Evolutionary conservation across 768 basidiomycete species (phyloP).

Genomic region (Mycena capillaripes): DNA sequence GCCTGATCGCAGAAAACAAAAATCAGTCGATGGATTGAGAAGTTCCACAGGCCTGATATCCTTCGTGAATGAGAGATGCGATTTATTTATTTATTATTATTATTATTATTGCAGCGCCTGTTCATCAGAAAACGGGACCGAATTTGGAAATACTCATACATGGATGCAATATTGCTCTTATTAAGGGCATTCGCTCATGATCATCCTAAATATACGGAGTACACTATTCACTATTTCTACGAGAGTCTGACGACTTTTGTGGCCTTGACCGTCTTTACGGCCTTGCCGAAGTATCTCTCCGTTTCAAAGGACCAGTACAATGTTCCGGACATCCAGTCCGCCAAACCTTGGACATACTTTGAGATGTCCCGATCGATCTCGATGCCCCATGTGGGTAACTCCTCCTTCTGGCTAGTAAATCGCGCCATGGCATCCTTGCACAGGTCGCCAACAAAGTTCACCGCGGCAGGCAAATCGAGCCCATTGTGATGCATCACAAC

Average conservation of each 20-base stretch:
- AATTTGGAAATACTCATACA: too few relatives aligned
- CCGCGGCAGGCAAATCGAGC: neutral
- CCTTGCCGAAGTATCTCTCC: neutral
- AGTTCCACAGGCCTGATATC: too few relatives aligned
- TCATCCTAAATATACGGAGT: too few relatives aligned
- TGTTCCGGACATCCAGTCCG: neutral
- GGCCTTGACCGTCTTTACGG: neutral
- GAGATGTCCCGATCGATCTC: neutral
- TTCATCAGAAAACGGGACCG: too few relatives aligned
- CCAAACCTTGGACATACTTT: neutral
- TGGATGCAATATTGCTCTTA: too few relatives aligned
- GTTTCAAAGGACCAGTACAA: neutral
- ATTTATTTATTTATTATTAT: too few relatives aligned
- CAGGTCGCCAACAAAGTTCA: neutral
- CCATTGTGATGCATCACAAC: neutral
- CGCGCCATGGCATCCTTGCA: neutral
- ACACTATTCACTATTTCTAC: too few relatives aligned
- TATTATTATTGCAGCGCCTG: too few relatives aligned
- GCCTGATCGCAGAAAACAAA: too few relatives aligned
- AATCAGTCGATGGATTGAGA: too few relatives aligned
- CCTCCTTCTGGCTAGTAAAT: neutral
- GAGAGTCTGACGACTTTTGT: neutral
- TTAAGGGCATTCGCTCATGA: too few relatives aligned
- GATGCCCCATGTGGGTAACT: neutral
- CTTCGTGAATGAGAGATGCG: too few relatives aligned